These are phyloP conservation scores for Comarum palustre DNA, from an alignment of 306 rosid species.

Conservation along the genomic window DNA sequence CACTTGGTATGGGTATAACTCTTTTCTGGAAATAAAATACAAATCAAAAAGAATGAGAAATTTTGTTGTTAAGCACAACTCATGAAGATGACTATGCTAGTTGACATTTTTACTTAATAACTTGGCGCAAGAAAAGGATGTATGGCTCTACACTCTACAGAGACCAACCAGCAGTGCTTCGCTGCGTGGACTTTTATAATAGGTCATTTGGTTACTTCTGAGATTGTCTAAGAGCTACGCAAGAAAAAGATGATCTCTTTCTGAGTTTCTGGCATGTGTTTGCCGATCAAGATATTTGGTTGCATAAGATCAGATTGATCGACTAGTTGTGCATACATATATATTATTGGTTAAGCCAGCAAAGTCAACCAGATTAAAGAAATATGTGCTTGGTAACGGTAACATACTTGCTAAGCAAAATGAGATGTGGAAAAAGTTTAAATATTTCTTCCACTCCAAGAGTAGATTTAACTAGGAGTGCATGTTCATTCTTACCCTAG, in stretches of 20 bases:
- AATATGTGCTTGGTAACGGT: conserved; percentile 17
- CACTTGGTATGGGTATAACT: not conserved
- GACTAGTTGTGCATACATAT: not conserved
- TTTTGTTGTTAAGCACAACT: conserved; percentile 9
- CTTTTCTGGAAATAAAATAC: not conserved
- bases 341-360: not conserved
- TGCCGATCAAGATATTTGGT: not conserved
- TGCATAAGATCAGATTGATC: not conserved
- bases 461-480: conserved; percentile 11
- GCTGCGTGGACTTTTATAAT: not conserved
- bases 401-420: conserved; percentile 18
- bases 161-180: not conserved
- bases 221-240: conserved; percentile 9
- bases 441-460: conserved; percentile 5
- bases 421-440: not conserved
- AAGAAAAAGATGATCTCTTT: not conserved
- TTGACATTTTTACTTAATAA: conserved; percentile 20
- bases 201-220: not conserved
- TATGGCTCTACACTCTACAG: not conserved
- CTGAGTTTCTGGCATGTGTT: conserved; percentile 14
- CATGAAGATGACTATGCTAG: conserved; percentile 12
- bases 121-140: conserved; percentile 20
- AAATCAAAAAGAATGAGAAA: not conserved
- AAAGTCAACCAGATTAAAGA: conserved; percentile 23
- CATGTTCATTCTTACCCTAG: not conserved